Conservation (phyloP, 352 stramenopile species). For the Aphanomyces cochlioides region DNA sequence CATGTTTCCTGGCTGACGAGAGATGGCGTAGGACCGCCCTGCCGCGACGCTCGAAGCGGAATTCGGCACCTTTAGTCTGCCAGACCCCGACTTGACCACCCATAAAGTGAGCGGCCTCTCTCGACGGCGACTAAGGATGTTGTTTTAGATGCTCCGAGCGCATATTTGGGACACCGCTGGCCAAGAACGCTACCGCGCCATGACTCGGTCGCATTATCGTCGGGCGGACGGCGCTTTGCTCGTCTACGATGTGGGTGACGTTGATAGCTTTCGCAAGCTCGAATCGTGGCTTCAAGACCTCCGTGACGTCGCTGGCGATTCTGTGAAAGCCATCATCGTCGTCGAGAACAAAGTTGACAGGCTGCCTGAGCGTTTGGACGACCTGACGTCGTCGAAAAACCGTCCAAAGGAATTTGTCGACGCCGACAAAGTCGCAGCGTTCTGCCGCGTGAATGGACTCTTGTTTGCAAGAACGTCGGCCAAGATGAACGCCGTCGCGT, state of each 20-base stretch:
- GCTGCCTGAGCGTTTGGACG: conserved; percentile 33
- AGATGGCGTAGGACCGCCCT: conserved; percentile 43
- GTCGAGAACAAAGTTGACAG: conserved; percentile 90
- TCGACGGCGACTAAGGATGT: not conserved
- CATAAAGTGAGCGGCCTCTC: conserved; percentile 34
- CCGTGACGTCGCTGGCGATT: conserved; percentile 75
- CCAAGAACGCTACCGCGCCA: conserved; percentile 86
- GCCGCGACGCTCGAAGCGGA: conserved; percentile 66
- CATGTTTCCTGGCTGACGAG: not conserved
- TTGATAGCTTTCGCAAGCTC: conserved; percentile 80
- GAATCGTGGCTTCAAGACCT: conserved; percentile 87
- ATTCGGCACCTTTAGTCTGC: conserved; percentile 66
- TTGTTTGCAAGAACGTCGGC: conserved; percentile 61
- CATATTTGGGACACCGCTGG: conserved; percentile 88
- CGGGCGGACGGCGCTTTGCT: conserved; percentile 84
- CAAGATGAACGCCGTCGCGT: conserved; percentile 55
- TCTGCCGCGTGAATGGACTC: conserved; percentile 54
- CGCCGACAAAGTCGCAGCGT: conserved; percentile 41
- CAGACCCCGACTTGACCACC: conserved; percentile 49
- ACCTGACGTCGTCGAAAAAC: not conserved
- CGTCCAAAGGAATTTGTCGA: conserved; percentile 48
- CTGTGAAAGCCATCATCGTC: conserved; percentile 82
- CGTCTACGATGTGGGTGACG: conserved; percentile 89
- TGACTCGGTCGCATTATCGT: conserved; percentile 81
- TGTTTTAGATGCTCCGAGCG: conserved; percentile 57